Base-by-base conservation (phyloP, 2,329 filamentous ascomycete genomes). In the Neocucurbitaria cava region DNA sequence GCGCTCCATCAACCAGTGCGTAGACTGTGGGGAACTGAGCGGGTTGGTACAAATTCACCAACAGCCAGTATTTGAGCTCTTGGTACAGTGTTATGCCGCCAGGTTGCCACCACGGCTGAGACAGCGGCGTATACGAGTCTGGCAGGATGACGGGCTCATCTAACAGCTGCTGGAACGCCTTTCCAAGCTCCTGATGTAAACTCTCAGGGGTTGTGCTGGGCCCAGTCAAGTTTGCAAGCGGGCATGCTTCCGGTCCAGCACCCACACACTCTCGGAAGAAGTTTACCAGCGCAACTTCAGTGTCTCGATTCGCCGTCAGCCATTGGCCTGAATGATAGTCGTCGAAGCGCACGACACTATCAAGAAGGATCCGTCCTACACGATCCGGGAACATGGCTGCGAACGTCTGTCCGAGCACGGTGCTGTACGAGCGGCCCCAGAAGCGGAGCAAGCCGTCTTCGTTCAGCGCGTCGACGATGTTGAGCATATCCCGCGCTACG, bases 391-490 rank as follows among this genome's bases (percentile, higher is more conserved):
- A 80, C 62, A 82, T 74, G 11, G 76, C 70, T 1, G 79, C 77
- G 53, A 82, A 79, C 0, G 79, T 82, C 4, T 76, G 68, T 4
- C 80, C 79, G 1, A 82, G 65, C 0, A 79, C 54, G 1, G 78
- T 80, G 5, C 80, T 79, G 49, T 81, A 82, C 0, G 77, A 80
- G n/a, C 76, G 68, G 72, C 75, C 48, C 59, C 71, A 72, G 58
- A 74, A 78, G 23, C 49, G 44, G 24, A 60, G 48, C 3, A 54
- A 21, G 5, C 58, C 42, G 10, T 62, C 59, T 28, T 62, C 61
- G 7, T 53, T 59, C 31, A 65, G 44, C 3, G 61, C 59, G 18
- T 64, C 59, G 31, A 66, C 47, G n/a, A 66, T 62, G 10, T 52
- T 21, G 8, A 66, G 28, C 56, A 63, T 56, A 35, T 66, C 63